A percentile compares a stretch with the other conserved stretches of the same genome.
Evolutionary conservation across 139 green algal genomes (phyloP).

Genomic region (Penium margaritaceum): DNA sequence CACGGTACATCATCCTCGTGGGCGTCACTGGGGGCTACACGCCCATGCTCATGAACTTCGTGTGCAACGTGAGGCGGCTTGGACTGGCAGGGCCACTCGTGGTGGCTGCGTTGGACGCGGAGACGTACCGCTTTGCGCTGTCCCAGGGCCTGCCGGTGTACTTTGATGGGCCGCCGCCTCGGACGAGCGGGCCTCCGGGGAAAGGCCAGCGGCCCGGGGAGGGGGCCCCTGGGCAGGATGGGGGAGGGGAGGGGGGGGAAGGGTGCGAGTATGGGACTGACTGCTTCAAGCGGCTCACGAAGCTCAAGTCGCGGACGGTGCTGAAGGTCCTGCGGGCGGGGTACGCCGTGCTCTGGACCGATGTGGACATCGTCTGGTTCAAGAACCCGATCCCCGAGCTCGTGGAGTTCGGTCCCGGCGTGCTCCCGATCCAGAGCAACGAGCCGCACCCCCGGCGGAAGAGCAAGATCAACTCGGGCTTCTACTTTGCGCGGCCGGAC

Average conservation of each 20-base stretch:
- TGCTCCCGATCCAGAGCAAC: conserved; percentile 20
- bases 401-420: conserved; percentile 6
- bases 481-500: conserved; percentile 34
- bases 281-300: conserved; percentile 35
- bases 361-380: conserved; percentile 43
- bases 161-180: conserved; percentile 3
- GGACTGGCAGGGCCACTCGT: not conserved
- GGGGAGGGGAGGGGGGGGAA: too few relatives aligned
- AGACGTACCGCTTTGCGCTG: conserved; percentile 20
- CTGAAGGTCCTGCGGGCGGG: conserved; percentile 20
- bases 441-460: not conserved
- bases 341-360: conserved; percentile 35
- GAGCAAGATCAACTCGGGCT: conserved; percentile 31
- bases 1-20: conserved; percentile 14
- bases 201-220: too few relatives aligned
- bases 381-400: conserved; percentile 31
- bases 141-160: conserved; percentile 8
- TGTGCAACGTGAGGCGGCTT: conserved; percentile 6
- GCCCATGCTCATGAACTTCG: conserved; percentile 35
- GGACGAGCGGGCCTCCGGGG: too few relatives aligned
- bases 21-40: conserved; percentile 12
- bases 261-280: conserved; percentile 28
- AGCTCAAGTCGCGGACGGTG: conserved; percentile 30
- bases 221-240: too few relatives aligned
- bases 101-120: conserved; percentile 17